Percentiles rank a stretch among this genome's conserved stretches.
Conservation (phyloP, 495 filamentous ascomycete species). For the Lophiotrema nucula region DNA sequence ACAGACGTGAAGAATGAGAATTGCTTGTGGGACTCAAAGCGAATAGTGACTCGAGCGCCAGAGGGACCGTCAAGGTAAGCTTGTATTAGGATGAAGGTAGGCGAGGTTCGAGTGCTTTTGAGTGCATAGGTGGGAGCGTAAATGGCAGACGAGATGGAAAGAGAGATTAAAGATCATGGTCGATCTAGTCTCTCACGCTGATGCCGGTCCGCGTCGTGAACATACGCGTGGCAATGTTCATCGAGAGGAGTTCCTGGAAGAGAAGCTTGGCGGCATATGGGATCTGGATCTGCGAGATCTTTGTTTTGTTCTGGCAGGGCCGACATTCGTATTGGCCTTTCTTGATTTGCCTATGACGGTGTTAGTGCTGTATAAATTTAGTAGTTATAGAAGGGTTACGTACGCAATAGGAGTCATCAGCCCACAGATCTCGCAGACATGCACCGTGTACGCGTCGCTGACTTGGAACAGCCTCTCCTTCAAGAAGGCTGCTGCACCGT, state of each 20-base stretch:
- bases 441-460: conserved; percentile 95
- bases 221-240: conserved; percentile 98
- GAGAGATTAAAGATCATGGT: too few species aligned
- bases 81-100: too few species aligned
- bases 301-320: conserved; percentile 97
- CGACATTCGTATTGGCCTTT: conserved; percentile 95
- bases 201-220: conserved; percentile 82
- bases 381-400: conserved; percentile 46
- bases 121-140: too few species aligned
- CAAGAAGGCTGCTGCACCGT: conserved; percentile 92
- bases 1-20: too few species aligned
- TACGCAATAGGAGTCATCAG: conserved; percentile 99
- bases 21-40: too few species aligned
- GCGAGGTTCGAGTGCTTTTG: too few species aligned
- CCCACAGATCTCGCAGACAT: conserved; percentile 97
- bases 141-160: too few species aligned
- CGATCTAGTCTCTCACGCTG: conserved; percentile 57
- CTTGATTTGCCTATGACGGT: conserved; percentile 70
- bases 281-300: conserved; percentile 94
- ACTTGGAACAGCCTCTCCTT: conserved; percentile 98
- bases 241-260: conserved; percentile 95
- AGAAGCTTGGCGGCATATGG: conserved; percentile 97
- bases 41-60: too few species aligned
- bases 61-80: too few species aligned
- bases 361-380: conserved; percentile 32